phyloP scores from a whole-genome alignment of 345 rosid species.

The Ceriops tagal region DNA sequence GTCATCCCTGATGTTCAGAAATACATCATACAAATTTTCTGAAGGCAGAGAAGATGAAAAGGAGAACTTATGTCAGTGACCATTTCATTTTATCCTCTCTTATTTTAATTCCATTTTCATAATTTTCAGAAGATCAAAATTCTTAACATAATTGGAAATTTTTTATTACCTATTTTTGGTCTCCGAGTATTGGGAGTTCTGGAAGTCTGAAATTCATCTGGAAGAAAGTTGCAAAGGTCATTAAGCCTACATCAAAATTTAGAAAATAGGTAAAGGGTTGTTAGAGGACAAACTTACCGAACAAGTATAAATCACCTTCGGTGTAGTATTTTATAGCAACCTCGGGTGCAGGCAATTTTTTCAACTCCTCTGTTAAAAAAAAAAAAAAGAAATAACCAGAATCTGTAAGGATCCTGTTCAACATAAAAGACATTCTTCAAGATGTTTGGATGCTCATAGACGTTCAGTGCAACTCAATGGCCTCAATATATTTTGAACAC shows the following conservation, averaged over 20 bases:
- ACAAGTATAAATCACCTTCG: constrained; percentile 79
- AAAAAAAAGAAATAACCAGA: constrained; percentile 10
- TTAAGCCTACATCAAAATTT: not conserved
- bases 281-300: constrained; percentile 51
- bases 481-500: not conserved
- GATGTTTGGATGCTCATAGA: not conserved
- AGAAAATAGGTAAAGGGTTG: not conserved
- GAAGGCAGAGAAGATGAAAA: constrained; percentile 12
- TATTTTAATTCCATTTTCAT: too few species aligned
- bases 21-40: constrained; percentile 90
- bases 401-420: not conserved
- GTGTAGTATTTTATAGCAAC: constrained; percentile 89
- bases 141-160: not conserved
- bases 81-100: too few species aligned
- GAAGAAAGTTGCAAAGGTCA: constrained; percentile 11
- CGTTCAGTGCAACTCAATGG: not conserved
- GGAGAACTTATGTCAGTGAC: not conserved
- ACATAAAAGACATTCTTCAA: not conserved
- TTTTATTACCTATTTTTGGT: constrained; percentile 67
- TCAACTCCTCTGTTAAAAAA: constrained; percentile 63
- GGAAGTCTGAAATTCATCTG: constrained; percentile 96
- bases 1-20: constrained; percentile 84
- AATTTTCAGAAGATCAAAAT: constrained; percentile 1
- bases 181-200: constrained; percentile 85
- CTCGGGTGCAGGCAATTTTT: constrained; percentile 80